A percentile compares a stretch with the other conserved stretches of the same genome.
phyloP scores from a whole-genome alignment of 176 grass and related monocot genomes.

The Triticum turgidum region DNA sequence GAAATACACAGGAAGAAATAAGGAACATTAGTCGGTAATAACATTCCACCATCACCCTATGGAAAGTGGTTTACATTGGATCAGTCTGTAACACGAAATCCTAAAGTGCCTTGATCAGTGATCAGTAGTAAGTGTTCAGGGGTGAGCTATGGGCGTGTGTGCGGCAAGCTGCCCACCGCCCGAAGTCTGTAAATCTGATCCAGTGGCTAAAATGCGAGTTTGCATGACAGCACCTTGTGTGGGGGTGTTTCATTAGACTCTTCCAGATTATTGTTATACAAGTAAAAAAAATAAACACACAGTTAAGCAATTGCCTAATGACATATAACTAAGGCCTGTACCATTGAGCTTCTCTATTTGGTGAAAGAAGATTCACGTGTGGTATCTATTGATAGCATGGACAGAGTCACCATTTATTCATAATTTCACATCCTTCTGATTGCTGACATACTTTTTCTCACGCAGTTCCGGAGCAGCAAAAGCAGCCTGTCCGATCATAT shows the following conservation, averaged over 20 bases:
- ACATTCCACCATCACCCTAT: neutral
- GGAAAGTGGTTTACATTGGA: neutral
- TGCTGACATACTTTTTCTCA: slow-evolving; percentile 17
- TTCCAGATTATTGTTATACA: neutral
- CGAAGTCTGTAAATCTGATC: slow-evolving; percentile 5
- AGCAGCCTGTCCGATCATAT: slow-evolving; percentile 59
- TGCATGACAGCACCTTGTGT: neutral
- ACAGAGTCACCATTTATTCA: slow-evolving; percentile 18
- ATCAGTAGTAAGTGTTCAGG: neutral
- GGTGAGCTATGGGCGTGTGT: neutral
- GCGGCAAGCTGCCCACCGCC: neutral
- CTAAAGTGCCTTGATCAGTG: neutral
- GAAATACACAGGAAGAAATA: neutral
- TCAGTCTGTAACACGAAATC: neutral
- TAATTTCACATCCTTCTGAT: slow-evolving; percentile 28
- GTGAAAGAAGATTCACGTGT: slow-evolving; percentile 11
- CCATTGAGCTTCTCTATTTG: slow-evolving; percentile 29
- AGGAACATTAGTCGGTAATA: neutral
- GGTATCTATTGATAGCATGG: slow-evolving; percentile 32
- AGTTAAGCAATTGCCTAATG: slow-evolving; percentile 14
- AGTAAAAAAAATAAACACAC: neutral
- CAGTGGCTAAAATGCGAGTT: neutral
- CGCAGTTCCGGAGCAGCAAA: slow-evolving; percentile 67
- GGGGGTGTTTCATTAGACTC: neutral
- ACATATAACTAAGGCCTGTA: slow-evolving; percentile 18